phyloP scores from a whole-genome alignment of 306 rosid species.

The Malus asiatica region DNA sequence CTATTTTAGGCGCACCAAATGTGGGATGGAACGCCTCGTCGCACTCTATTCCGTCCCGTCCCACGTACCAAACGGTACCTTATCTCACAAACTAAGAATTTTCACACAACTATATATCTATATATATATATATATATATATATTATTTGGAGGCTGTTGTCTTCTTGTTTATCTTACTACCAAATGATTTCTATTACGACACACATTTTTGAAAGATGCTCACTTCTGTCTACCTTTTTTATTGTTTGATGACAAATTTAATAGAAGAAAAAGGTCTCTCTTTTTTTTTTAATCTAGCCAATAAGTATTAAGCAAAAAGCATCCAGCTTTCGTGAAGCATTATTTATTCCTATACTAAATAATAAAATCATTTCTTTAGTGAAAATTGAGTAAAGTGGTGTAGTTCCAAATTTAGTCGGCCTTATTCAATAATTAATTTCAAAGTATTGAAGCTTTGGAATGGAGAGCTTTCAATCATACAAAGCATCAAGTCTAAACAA shows the following conservation, averaged over 20 bases:
- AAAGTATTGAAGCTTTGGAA: background rate
- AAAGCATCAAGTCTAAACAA: background rate
- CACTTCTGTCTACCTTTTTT: too few relatives aligned
- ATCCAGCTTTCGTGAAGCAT: conserved; percentile 32
- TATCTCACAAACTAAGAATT: background rate
- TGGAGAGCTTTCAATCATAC: background rate
- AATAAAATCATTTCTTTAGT: conserved; percentile 2
- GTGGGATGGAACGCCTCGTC: too few relatives aligned
- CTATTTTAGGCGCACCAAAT: too few relatives aligned
- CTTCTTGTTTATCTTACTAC: conserved; percentile 4
- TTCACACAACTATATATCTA: background rate
- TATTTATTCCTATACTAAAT: background rate
- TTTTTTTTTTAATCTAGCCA: background rate
- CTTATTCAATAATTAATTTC: background rate
- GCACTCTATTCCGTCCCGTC: too few relatives aligned
- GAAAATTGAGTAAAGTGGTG: conserved; percentile 24
- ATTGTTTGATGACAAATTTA: too few relatives aligned
- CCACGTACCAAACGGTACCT: too few relatives aligned
- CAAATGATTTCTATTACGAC: too few relatives aligned
- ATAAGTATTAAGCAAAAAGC: conserved; percentile 36
- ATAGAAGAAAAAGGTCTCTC: too few relatives aligned
- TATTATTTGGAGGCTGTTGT: background rate
- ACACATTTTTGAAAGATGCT: too few relatives aligned
- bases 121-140: too few relatives aligned
- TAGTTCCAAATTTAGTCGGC: conserved; percentile 7